phyloP scores from a whole-genome alignment of 192 early-diverging fungal species.

The Umbelopsis isabellina region DNA sequence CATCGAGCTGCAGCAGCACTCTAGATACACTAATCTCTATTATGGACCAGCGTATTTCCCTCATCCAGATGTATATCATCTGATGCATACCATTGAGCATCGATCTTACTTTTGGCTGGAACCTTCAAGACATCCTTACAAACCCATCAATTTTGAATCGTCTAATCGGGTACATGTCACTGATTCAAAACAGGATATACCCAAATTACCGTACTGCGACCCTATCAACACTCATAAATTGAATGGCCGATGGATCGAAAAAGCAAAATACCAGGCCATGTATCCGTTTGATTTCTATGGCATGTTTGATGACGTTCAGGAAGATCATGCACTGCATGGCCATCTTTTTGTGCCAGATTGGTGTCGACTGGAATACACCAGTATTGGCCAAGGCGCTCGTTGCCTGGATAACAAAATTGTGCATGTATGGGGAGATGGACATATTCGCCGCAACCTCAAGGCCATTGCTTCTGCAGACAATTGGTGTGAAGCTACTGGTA shows the following conservation, averaged over 20 bases:
- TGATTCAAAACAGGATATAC: not conserved
- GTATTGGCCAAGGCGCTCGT: constrained; percentile 29
- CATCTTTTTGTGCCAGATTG: constrained; percentile 34
- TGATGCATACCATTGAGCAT: constrained; percentile 28
- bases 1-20: constrained; percentile 33
- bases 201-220: constrained; percentile 14
- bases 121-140: constrained; percentile 31
- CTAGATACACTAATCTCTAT: constrained; percentile 28
- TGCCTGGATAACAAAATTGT: constrained; percentile 28
- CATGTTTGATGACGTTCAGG: constrained; percentile 36
- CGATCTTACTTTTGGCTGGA: constrained; percentile 39
- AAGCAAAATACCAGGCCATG: constrained; percentile 17
- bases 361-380: constrained; percentile 33
- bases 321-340: constrained; percentile 27
- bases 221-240: not conserved
- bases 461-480: constrained; percentile 24
- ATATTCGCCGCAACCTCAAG: constrained; percentile 35
- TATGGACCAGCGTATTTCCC: constrained; percentile 32
- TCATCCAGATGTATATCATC: constrained; percentile 31
- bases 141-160: constrained; percentile 27
- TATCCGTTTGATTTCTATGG: constrained; percentile 37
- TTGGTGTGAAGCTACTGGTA: constrained; percentile 35
- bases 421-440: constrained; percentile 39
- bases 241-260: constrained; percentile 34
- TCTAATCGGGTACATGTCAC: constrained; percentile 26